phyloP scores from a whole-genome alignment of 352 stramenopile species.

The Peronospora farinosa region DNA sequence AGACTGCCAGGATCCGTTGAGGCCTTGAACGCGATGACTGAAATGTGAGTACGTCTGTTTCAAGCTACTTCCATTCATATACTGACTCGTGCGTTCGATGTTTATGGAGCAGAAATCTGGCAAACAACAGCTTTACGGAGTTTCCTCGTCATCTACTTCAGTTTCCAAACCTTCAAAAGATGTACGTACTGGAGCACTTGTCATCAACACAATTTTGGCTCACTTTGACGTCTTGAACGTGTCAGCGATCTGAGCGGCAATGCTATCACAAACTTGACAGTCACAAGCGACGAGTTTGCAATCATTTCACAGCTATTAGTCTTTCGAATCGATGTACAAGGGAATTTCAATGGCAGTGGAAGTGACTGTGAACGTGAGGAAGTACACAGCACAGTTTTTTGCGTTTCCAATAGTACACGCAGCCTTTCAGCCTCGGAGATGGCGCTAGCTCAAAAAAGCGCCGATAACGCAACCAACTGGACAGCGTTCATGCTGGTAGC shows the following conservation, averaged over 20 bases:
- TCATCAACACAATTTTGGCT: not conserved
- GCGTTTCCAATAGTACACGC: constrained; percentile 29
- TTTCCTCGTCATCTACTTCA: constrained; percentile 39
- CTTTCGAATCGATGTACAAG: constrained; percentile 24
- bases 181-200: constrained; percentile 25
- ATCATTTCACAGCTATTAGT: constrained; percentile 28
- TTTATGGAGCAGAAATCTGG: constrained; percentile 29
- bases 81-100: constrained; percentile 5
- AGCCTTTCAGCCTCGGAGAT: constrained; percentile 16
- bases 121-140: constrained; percentile 36
- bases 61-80: not conserved
- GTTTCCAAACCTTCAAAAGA: constrained; percentile 34
- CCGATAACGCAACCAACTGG: constrained; percentile 23
- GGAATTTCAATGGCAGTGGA: not conserved
- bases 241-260: constrained; percentile 41
- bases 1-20: constrained; percentile 13
- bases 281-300: constrained; percentile 31
- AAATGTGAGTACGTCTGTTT: constrained; percentile 18
- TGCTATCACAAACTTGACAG: constrained; percentile 35
- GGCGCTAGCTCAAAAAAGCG: constrained; percentile 5
- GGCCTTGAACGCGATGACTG: constrained; percentile 24
- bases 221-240: not conserved
- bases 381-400: constrained; percentile 32
- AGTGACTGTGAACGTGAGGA: constrained; percentile 26
- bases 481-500: constrained; percentile 29